Evolutionary conservation across 768 basidiomycete genomes (phyloP), one percentile per base, ranked within the genome.

Genomic region (Dacryopinax primogenitus): DNA sequence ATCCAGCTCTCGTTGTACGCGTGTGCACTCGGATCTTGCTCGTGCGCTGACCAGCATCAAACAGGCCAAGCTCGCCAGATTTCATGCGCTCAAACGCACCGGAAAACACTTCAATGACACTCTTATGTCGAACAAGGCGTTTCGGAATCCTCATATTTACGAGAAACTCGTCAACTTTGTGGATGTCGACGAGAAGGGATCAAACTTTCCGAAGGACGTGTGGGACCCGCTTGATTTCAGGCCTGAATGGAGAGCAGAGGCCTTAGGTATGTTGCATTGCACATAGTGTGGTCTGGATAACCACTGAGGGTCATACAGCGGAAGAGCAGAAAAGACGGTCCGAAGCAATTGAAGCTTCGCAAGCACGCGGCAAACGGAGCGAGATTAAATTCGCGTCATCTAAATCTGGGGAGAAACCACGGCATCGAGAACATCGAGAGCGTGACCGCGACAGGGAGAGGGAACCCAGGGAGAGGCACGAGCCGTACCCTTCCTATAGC

Each of bases 101-200:
- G 87, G 88, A 0, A 85, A 86, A 69, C 93, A 96, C 74, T 97
- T 96, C 78, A 99, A 98, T 74, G 92, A 96, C 74, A 90, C 90
- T 1, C 82, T 99, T 41, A 91, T 97, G 86, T 84, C 86, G 7
- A 91, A 89, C 69, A 86, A 91, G 45, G 86, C 92, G 2, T 99
- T 98, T 76, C 85, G 92, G 30, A 99, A 99, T 71, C 95, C 95
- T 0, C 91, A 96, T 71, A 83, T 98, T n/a, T 96, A 95, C 74
- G 80, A 90, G 13, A 92, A 92, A 70, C 83, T 99, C 1, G 94
- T 99, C 67, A 91, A 96, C 72, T 96, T 94, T 72, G 86, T 96
- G 16, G 87, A 88, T 66, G 87, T 94, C 16, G 86, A 95, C 71
- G 95, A 98, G 74, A 83, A 86, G 16, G 78, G 83, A n/a, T 88